Evolutionary conservation across 106 monocot genomes (phyloP).

Genomic region (Apostasia ramifera): DNA sequence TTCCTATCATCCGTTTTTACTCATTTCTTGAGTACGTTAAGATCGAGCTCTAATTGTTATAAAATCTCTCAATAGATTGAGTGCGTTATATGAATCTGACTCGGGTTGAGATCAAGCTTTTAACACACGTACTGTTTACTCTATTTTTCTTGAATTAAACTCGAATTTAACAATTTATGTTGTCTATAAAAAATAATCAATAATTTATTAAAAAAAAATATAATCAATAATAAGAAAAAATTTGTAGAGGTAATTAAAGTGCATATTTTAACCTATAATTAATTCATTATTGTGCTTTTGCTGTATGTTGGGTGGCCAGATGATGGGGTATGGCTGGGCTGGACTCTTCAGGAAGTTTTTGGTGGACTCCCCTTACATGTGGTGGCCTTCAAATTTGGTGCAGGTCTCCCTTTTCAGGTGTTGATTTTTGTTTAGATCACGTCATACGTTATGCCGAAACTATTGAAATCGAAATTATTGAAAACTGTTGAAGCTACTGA

Average conservation of each 20-base stretch:
- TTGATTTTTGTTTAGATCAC: neutral
- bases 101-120: too few species aligned
- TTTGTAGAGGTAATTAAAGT: neutral
- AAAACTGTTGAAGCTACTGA: slow-evolving; percentile 31
- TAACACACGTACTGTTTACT: too few species aligned
- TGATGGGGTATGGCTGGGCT: slow-evolving; percentile 66
- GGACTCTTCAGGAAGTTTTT: slow-evolving; percentile 51
- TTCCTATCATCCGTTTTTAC: too few species aligned
- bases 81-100: too few species aligned
- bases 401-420: slow-evolving; percentile 67
- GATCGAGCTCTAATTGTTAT: too few species aligned
- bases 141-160: too few species aligned
- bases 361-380: slow-evolving; percentile 66
- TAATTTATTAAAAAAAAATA: too few species aligned
- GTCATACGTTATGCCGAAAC: neutral
- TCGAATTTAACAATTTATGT: too few species aligned
- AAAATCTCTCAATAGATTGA: too few species aligned
- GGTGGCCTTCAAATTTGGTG: slow-evolving; percentile 56
- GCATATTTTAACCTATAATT: neutral
- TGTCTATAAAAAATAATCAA: too few species aligned
- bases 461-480: slow-evolving; percentile 6
- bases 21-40: too few species aligned
- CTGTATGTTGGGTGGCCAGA: slow-evolving; percentile 10
- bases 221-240: neutral
- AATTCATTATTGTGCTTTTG: neutral